Base-by-base conservation (phyloP, 257 asterid genomes). In the Nicotiana sylvestris region DNA sequence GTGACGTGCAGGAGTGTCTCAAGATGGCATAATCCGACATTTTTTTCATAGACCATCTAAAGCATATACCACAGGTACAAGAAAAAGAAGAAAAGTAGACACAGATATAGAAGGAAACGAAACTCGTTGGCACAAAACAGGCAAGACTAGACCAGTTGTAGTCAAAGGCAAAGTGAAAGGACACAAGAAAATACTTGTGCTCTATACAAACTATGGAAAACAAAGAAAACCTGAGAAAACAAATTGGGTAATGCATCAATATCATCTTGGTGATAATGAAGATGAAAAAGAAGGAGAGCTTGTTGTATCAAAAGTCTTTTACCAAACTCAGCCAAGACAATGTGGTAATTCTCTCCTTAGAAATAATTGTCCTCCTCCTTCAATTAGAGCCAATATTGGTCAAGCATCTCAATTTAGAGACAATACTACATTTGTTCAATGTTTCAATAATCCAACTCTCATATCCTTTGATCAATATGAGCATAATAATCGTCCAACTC, bases 211-310 rank as follows among this genome's bases (percentile, higher is more conserved):
- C 66, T 88, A 87, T 46, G 91, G 90, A 25, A 88, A 88, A 70
- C 90, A 88, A 83, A 85, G 84, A 43, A 88, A 88, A 66, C 89
- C 91, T 15, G 88, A 86, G 81, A 88, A 88, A 74, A 86, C 91
- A 16, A 88, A 88, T 83, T 88, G 91, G 91, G 91, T 88, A 64
- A 86, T 88, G 89, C 89, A 88, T 85, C 89, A 88, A n/a, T 88
- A 88, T 65, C 91, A 88, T 82, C 87, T 88, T 4, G 91, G 91
- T 55, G 87, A 81, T 55, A 85, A 88, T 78, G 91, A 88, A 37
- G 91, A 88, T 84, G 91, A 88, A 53, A 88, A 85, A 49, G 91
- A 88, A 76, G 91, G 91, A 2, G 90, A 88, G 78, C 84, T 88
- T 4, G 88, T 88, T 25, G 91, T 87, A 1, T 88, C 91, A 6